Base-by-base conservation (phyloP, 306 rosid genomes). In the Arachis stenosperma region DNA sequence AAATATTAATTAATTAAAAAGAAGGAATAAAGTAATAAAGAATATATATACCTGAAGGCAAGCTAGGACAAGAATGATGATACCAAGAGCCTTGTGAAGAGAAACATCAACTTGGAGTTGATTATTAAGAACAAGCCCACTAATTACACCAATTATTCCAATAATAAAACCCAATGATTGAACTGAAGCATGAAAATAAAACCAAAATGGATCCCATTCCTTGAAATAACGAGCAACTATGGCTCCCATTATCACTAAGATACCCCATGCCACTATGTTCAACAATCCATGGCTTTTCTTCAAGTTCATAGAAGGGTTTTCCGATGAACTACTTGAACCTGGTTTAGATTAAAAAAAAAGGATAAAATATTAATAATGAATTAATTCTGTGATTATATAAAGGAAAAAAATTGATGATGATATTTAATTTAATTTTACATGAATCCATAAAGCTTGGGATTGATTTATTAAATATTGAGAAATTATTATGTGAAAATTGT, bases 181-280 rank as follows among this genome's bases (percentile, higher is more conserved):
- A 73, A 87, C 75, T 41, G 81, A 62, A 17, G 37, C 65, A 58
- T 91, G 97, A 9, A 84, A 76, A 78, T 87, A 79, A 81, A 91
- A 91, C 94, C 95, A 88, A 81, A 73, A 62, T 15, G 89, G 88
- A 54, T 87, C 86, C 83, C 85, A 85, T 9, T 84, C 74, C 52
- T 54, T 85, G 48, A 88, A 78, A 80, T 91, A 61, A 8, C 97
- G 85, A 33, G 92, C 92, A 73, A 85, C 81, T 30, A 88, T 82
- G 46, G 89, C 80, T 74, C 97, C 97, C 78, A 91, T 81, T 73
- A 88, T 82, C 50, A 85, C 75, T 22, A 88, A 56, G 36, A 88
- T 84, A 7, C 97, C 92, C 97, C 97, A 91, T 69, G 94, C 97
- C 33, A 88, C 8, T 46, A 85, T 91, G 36, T 85, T 88, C 77